Base-by-base conservation (phyloP, 352 stramenopile species). In the Phytopythium boreale region DNA sequence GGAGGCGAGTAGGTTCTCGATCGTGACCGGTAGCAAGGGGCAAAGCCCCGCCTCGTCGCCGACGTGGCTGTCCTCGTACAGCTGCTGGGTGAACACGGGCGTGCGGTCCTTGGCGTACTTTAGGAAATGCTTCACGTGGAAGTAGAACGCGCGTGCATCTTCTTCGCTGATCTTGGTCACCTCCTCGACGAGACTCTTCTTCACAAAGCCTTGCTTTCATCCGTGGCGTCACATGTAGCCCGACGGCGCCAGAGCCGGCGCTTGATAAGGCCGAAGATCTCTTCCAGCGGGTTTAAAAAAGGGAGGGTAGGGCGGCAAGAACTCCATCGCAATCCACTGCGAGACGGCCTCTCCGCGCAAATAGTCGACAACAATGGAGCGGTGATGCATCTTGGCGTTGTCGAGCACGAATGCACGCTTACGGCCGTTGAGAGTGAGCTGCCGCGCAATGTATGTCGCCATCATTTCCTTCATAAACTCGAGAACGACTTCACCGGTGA, bases 401-500 rank as follows among this genome's bases (percentile, higher is more conserved):
- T 52, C 9, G 24, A 52, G 46, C 46, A 52, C 46, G 20, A 52
- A 29, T 3, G 46, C 46, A 15, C 46, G 46, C 46, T 52, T 52
- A 34, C 3, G 46, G 12, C 7, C 4, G 20, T 10, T 52, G 12
- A 27, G 2, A 2, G n/a, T 17, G 0, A n/a, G n/a, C 11, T 15
- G 22, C 1, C 12, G 46, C 24, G 46, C 24, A 4, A 52, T 31
- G 46, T 52, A 52, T 0, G 46, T 52, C 11, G 46, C n/a, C 46
- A 52, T 52, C 20, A 52, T 52, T 8, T 52, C 46, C 46, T 52
- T 52, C 46, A 52, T 52, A n/a, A 52, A 52, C n/a, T 52, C 46
- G 20, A 52, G 19, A 0, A 52, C 20, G 2, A 52, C 46, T 17
- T 52, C 46, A 14, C 46, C 46, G 3, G 46, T 31, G 4, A 52